These are phyloP conservation scores for Pleurotus ostreatus DNA, from an alignment of 768 basidiomycete genomes.

Conservation along the genomic window DNA sequence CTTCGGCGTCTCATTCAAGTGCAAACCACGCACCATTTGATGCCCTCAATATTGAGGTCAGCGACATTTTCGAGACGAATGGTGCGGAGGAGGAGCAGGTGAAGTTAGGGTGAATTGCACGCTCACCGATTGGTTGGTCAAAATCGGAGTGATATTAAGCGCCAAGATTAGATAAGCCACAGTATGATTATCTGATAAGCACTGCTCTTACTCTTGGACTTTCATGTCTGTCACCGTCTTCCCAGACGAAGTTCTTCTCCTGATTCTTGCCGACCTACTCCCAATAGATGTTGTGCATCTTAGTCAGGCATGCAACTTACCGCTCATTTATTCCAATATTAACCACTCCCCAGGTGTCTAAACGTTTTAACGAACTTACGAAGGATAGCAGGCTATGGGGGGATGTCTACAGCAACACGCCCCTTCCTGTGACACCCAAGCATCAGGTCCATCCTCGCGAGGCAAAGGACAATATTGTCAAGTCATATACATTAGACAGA, in stretches of 20 bases:
- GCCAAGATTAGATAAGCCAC: not conserved
- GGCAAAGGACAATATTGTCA: not conserved
- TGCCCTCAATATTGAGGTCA: conserved; percentile 7
- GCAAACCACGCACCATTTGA: conserved; percentile 1
- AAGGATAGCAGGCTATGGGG: not conserved
- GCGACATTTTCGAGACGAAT: conserved; percentile 1
- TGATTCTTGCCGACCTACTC: not conserved
- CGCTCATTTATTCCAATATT: not conserved
- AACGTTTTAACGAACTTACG: not conserved
- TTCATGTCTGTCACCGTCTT: not conserved
- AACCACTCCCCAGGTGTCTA: not conserved
- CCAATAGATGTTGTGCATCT: not conserved
- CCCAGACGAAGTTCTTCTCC: not conserved
- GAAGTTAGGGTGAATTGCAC: not conserved
- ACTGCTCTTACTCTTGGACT: not conserved
- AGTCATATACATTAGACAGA: not conserved
- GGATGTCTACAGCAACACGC: not conserved
- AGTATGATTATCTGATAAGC: not conserved
- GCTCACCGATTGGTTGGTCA: conserved; percentile 4
- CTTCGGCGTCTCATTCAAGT: not conserved
- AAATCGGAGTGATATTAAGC: not conserved
- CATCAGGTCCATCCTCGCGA: not conserved
- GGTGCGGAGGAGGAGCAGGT: not conserved
- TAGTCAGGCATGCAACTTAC: not conserved
- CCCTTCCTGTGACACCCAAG: not conserved